A percentile compares a stretch with the other conserved stretches of the same genome.
These are phyloP conservation scores for Cenchrus americanus DNA, from an alignment of 176 grass and related monocot species.

Conservation along the genomic window DNA sequence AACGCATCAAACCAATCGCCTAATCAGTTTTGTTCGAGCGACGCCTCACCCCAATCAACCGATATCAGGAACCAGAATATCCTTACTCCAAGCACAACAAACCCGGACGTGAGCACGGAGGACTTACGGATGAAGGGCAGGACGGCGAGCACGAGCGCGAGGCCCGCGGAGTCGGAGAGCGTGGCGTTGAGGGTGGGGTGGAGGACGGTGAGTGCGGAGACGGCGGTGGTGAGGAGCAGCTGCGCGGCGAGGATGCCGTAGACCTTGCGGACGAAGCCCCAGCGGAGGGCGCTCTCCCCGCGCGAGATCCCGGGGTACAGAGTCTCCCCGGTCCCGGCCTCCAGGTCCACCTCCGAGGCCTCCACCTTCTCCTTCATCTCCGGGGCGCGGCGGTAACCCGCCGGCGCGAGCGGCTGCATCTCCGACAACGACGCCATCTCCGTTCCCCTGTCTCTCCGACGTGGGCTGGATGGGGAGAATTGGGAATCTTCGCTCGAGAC, in stretches of 20 bases:
- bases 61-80: not conserved
- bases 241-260: slow-evolving; percentile 98
- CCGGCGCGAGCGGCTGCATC: slow-evolving; percentile 70
- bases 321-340: slow-evolving; percentile 66
- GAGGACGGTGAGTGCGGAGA: slow-evolving; percentile 80
- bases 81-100: not conserved
- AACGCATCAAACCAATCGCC: not conserved
- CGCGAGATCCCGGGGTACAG: slow-evolving; percentile 92
- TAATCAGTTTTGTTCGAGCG: not conserved
- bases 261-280: slow-evolving; percentile 99
- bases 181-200: slow-evolving; percentile 74
- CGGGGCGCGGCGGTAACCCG: slow-evolving; percentile 54
- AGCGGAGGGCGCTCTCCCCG: slow-evolving; percentile 87
- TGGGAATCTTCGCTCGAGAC: slow-evolving; percentile 40
- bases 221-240: slow-evolving; percentile 89
- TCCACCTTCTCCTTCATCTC: slow-evolving; percentile 85
- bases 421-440: slow-evolving; percentile 53
- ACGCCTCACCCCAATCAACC: not conserved
- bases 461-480: not conserved
- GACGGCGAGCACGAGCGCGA: slow-evolving; percentile 65
- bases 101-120: not conserved
- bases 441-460: not conserved
- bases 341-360: slow-evolving; percentile 62
- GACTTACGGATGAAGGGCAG: slow-evolving; percentile 84
- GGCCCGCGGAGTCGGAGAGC: slow-evolving; percentile 59